phyloP scores from a whole-genome alignment of 306 rosid species.

The Sophora flavescens region DNA sequence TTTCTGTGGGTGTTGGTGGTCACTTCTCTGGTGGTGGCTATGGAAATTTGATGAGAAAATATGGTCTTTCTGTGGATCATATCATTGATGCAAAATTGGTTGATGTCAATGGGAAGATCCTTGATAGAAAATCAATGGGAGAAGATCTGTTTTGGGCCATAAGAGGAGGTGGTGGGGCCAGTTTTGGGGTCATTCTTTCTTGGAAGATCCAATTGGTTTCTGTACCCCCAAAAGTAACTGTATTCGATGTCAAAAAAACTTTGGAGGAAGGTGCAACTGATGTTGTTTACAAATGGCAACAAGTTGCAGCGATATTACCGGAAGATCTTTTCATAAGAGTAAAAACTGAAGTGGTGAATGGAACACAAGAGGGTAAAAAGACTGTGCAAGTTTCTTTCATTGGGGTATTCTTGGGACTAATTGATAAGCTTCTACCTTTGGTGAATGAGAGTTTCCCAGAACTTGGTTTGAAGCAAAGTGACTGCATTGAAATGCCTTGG shows the following conservation, averaged over 20 bases:
- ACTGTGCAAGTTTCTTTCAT: conserved; percentile 41
- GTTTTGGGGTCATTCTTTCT: conserved; percentile 72
- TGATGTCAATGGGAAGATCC: too few relatives aligned
- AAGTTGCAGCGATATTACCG: conserved; percentile 48
- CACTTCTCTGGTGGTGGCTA: conserved; percentile 69
- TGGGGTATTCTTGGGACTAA: conserved; percentile 50
- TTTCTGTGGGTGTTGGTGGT: conserved; percentile 63
- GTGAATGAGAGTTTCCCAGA: conserved; percentile 54
- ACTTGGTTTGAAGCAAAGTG: conserved; percentile 49
- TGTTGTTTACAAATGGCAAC: conserved; percentile 60
- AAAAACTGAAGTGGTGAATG: background rate
- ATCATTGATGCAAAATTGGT: too few relatives aligned
- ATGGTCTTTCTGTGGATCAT: conserved; percentile 54
- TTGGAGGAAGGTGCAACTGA: conserved; percentile 53
- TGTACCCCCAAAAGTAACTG: conserved; percentile 61
- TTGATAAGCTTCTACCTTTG: conserved; percentile 41
- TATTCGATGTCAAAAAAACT: conserved; percentile 51
- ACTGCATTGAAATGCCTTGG: too few relatives aligned
- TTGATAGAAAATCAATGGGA: too few relatives aligned
- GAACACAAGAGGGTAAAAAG: conserved; percentile 11
- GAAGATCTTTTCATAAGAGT: conserved; percentile 49
- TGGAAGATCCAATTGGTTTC: conserved; percentile 64
- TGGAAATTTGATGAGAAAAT: conserved; percentile 61
- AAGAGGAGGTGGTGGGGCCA: conserved; percentile 57
- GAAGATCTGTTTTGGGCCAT: conserved; percentile 66